Evolutionary conservation across 139 green algal genomes (phyloP).

Genomic region (Chlorella sp.): DNA sequence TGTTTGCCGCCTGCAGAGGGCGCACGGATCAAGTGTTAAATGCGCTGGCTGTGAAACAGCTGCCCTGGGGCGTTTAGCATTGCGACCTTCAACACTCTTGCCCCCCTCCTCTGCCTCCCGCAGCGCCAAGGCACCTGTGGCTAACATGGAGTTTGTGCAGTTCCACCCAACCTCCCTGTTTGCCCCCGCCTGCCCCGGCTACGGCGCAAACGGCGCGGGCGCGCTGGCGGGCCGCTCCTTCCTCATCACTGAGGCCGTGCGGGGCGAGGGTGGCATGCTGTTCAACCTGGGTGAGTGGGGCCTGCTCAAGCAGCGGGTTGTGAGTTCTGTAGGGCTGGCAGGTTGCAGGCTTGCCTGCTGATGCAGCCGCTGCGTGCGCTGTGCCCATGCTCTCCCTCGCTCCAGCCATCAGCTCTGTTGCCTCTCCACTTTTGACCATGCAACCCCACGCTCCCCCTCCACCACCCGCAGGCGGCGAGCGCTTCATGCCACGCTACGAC

Average conservation of each 20-base stretch:
- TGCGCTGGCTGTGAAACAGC: no score
- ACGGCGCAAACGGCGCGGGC: neutral
- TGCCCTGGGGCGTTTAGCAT: no score
- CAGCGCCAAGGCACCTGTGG: slow-evolving; percentile 79
- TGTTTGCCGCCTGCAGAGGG: no score
- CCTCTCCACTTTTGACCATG: no score
- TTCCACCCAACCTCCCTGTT: slow-evolving; percentile 96
- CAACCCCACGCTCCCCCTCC: neutral
- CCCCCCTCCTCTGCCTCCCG: neutral
- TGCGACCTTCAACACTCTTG: neutral
- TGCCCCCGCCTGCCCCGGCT: slow-evolving; percentile 13
- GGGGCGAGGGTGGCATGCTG: slow-evolving; percentile 92
- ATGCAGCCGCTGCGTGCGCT: no score
- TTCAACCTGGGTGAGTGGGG: slow-evolving; percentile 73
- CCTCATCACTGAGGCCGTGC: slow-evolving; percentile 97
- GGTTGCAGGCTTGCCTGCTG: no score
- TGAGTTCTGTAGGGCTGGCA: no score
- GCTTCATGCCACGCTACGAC: slow-evolving; percentile 97
- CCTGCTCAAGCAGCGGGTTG: no score
- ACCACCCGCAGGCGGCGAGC: slow-evolving; percentile 66
- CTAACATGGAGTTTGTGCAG: slow-evolving; percentile 99
- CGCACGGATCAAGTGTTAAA: no score
- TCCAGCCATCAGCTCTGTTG: no score
- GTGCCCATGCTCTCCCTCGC: no score
- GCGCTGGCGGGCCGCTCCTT: slow-evolving; percentile 71